Evolutionary conservation across 2,329 filamentous ascomycete species (phyloP), one percentile per base, ranked within the genome.

Genomic region (Penicillium sp.): DNA sequence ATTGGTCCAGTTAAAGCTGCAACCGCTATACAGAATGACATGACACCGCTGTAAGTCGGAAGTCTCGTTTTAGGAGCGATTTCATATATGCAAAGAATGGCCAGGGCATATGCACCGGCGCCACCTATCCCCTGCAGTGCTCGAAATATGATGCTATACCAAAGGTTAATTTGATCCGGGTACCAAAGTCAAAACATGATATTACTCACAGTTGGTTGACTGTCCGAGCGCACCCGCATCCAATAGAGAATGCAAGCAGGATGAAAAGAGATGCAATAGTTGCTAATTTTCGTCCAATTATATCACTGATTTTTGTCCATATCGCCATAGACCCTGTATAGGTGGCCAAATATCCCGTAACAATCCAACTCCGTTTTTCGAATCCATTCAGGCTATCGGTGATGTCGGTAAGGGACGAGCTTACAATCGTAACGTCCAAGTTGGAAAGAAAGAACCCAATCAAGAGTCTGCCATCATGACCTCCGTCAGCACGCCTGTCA

Each of bases 401-500:
- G 46, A 74, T 74, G 20, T 61, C 59, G 4, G 73, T 58, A 1
- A 75, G 59, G 4, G 71, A 65, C 1, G 71, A 73, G 56, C 70
- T 73, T 4, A 71, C 69, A 25, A 74, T 68, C 4, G 70, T 67
- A n/a, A 68, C 60, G 53, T 74, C 69, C 20, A 74, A 29, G 44
- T 69, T 72, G 15, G 67, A 65, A 14, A 73, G 61, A 35, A 69
- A 73, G 46, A 68, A 65, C 8, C 66, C 54, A 49, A 67, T 63
- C 46, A 69, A 49, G 18, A 67, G 58, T 26, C 71, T 65, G n/a
- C 45, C 23, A 31, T 27, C 29, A 27, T 35, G 14, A 35, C 4
- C 40, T 22, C 5, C 9, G 45, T 62, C n/a, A 62, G 49, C 33
- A 22, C 4, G 22, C 48, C n/a, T 42, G 20, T 29, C 33, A 22